phyloP scores from a whole-genome alignment of 176 grass and related monocot species.

The Raddia guianensis region DNA sequence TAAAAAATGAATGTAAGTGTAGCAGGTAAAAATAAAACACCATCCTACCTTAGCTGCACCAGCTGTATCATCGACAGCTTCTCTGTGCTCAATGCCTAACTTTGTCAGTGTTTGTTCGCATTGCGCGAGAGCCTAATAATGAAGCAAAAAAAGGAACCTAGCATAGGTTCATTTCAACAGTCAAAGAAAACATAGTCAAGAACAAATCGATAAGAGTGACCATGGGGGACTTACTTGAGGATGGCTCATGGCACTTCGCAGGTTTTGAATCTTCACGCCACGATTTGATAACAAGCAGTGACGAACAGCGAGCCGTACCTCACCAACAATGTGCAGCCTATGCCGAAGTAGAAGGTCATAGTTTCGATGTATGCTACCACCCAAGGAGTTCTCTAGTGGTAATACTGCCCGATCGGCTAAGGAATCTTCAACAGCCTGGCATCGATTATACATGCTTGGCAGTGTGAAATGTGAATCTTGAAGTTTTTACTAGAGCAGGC shows the following conservation, averaged over 20 bases:
- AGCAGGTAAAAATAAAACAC: neutral
- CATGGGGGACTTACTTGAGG: conserved; percentile 53
- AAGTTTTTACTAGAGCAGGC: neutral
- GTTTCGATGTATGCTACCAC: conserved; percentile 85
- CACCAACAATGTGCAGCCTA: conserved; percentile 71
- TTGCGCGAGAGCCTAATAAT: conserved; percentile 72
- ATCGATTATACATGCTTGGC: neutral
- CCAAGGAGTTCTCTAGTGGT: conserved; percentile 78
- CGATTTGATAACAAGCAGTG: conserved; percentile 69
- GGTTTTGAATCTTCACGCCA: conserved; percentile 56
- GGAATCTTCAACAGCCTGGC: conserved; percentile 56
- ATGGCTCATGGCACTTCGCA: conserved; percentile 71
- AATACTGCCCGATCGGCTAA: conserved; percentile 68
- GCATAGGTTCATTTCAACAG: neutral
- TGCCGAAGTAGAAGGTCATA: conserved; percentile 80
- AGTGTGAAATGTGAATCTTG: neutral
- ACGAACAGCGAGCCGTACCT: conserved; percentile 62
- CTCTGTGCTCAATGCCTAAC: conserved; percentile 67
- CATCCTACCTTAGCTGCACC: conserved; percentile 74
- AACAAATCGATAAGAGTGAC: neutral
- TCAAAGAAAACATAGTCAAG: neutral
- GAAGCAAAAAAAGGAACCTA: neutral
- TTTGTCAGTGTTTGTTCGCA: conserved; percentile 79
- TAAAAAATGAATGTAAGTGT: neutral
- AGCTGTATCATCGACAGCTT: conserved; percentile 89